Evolutionary conservation across 306 rosid species (phyloP), one percentile per base, ranked within the genome.

Genomic region (Dryas alaskensis): DNA sequence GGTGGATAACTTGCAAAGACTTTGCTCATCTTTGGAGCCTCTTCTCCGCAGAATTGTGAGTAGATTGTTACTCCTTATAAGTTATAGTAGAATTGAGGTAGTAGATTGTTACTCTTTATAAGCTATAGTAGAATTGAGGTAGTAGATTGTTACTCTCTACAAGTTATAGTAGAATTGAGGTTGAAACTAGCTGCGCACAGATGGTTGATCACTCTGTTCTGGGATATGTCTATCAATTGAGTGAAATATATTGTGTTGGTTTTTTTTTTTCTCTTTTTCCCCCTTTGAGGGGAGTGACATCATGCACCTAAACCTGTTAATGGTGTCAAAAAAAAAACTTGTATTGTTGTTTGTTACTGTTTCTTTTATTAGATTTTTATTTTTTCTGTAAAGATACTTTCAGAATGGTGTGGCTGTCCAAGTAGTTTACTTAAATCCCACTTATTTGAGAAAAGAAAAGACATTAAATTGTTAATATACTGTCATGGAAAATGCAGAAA

Each of bases 11-110:
- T 60, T 92, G 89, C 96, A 92, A 81, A 88, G 93, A 73, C 88
- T 90, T 8, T 80, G 85, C 70, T 90, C 98, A 66, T 86, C 92
- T 67, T 85, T 92, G 87, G 93, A 90, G 80, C 98, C 96, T 70
- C 87, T 89, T 74, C 93, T 89, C 71, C 89, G 96, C 59, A 88
- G 83, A 90, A 88, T 92, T 80, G 98, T 92, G 84, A 92, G 98
- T 81, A 17, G 50, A 55, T 62, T 22, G 45, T 48, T 60, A 17
- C 58, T 46, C 74, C 45, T 9, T 70, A 13, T 73, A 57, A 52
- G 43, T 45, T 76, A n/a, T 52, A 37, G 60, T 65, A 47, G 12
- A 62, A 47, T 3, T 59, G 58, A 16, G 25, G 8, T 2, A 4
- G 37, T 31, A 31, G 37, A 31, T 31, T 31, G 37, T 31, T 31